A percentile compares a stretch with the other conserved stretches of the same genome.
Conservation (phyloP, 352 stramenopile genomes). For the Globisporangium nunn region DNA sequence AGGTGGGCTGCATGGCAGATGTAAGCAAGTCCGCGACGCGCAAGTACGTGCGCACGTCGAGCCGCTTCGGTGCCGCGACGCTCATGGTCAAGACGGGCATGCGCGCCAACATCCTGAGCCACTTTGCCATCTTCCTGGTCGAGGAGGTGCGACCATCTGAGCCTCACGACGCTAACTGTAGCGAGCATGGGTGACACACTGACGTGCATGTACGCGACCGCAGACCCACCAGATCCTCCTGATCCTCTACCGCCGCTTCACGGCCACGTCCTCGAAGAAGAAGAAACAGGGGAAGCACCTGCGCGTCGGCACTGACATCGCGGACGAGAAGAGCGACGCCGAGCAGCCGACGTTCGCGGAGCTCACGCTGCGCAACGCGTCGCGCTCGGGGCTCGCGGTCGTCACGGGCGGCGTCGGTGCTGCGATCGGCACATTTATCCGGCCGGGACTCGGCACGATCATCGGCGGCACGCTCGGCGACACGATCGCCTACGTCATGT, state of each 20-base stretch:
- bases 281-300: constrained; percentile 27
- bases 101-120: constrained; percentile 61
- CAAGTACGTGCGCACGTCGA: constrained; percentile 70
- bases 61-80: constrained; percentile 33
- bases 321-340: constrained; percentile 24
- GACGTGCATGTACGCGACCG: neutral
- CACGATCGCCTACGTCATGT: constrained; percentile 68
- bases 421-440: constrained; percentile 60
- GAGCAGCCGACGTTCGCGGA: constrained; percentile 31
- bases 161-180: neutral
- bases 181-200: no score
- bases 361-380: constrained; percentile 49
- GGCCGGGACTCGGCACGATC: constrained; percentile 69
- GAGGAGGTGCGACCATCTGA: constrained; percentile 46
- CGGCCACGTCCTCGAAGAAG: constrained; percentile 23
- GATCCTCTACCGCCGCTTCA: constrained; percentile 63
- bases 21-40: constrained; percentile 68
- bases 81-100: constrained; percentile 79
- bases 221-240: constrained; percentile 64
- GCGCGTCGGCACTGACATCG: constrained; percentile 14
- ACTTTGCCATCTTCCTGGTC: constrained; percentile 78
- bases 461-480: constrained; percentile 74
- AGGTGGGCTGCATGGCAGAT: constrained; percentile 20
- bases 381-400: constrained; percentile 53
- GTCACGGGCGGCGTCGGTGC: constrained; percentile 64